phyloP scores from a whole-genome alignment of 345 rosid genomes.

The Pugionium dolabratum region DNA sequence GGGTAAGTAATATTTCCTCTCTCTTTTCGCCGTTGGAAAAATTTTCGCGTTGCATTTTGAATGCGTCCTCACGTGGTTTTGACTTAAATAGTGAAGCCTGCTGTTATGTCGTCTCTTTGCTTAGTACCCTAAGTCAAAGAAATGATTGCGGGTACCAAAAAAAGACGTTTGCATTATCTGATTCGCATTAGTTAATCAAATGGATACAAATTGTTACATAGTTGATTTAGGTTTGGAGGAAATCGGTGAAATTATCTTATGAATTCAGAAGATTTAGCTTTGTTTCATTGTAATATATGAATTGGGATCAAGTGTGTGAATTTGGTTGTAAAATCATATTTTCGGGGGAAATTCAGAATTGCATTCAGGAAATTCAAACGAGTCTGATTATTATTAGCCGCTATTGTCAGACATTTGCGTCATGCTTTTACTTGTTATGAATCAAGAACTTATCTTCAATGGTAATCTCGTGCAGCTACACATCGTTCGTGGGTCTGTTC shows the following conservation, averaged over 20 bases:
- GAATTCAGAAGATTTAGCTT: neutral
- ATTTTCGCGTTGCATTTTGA: neutral
- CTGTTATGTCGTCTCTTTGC: neutral
- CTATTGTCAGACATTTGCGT: neutral
- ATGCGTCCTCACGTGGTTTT: neutral
- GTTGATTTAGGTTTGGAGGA: no score
- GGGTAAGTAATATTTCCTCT: constrained; percentile 52
- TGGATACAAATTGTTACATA: no score
- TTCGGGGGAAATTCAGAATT: neutral
- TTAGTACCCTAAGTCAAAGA: neutral
- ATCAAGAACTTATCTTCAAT: constrained; percentile 3
- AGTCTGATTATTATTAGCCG: neutral
- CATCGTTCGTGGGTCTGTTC: constrained; percentile 74
- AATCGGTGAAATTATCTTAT: neutral
- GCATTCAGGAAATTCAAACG: neutral
- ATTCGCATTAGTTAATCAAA: neutral
- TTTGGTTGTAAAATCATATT: no score
- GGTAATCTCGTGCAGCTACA: constrained; percentile 57
- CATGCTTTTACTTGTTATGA: neutral
- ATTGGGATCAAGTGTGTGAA: neutral
- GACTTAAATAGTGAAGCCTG: neutral
- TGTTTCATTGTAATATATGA: neutral
- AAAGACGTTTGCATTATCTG: neutral
- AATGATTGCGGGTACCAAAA: no score
- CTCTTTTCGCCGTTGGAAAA: neutral